Conservation (phyloP, 345 rosid species). For the Brassica juncea region DNA sequence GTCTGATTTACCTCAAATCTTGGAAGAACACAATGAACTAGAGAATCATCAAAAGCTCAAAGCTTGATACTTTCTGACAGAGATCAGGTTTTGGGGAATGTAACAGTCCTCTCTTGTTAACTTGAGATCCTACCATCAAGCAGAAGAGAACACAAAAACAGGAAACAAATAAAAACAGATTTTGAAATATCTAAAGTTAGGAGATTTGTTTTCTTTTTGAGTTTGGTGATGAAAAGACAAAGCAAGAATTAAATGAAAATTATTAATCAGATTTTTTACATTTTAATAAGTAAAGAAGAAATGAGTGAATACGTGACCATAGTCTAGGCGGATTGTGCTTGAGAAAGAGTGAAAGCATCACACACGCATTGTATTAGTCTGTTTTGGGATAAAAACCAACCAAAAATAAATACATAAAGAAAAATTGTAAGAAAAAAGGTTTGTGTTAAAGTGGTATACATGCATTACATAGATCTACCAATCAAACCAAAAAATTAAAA, state of each 20-base stretch:
- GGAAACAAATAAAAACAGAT: conserved; percentile 43
- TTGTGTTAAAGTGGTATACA: too few species aligned
- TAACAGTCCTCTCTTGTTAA: conserved; percentile 38
- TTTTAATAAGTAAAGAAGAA: neutral
- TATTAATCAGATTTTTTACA: neutral
- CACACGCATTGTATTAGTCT: conserved; percentile 20
- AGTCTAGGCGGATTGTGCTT: conserved; percentile 24
- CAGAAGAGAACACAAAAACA: conserved; percentile 32
- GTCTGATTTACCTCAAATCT: conserved; percentile 25
- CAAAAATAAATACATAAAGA: neutral
- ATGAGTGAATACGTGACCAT: conserved; percentile 36
- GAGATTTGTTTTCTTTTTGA: conserved; percentile 36
- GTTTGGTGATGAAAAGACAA: neutral
- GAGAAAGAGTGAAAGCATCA: conserved; percentile 12
- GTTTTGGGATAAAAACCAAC: conserved; percentile 7
- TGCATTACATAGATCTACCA: too few species aligned
- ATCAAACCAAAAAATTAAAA: too few species aligned
- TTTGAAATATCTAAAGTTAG: conserved; percentile 43
- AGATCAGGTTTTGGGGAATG: conserved; percentile 29
- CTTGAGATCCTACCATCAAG: conserved; percentile 42
- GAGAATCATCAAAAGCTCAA: conserved; percentile 35
- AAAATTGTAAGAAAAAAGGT: too few species aligned
- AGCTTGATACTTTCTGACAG: conserved; percentile 37
- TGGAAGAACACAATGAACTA: too few species aligned
- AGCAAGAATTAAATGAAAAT: neutral